Evolutionary conservation across 768 basidiomycete species (phyloP).

Genomic region (Leccinellum rugosiceps): DNA sequence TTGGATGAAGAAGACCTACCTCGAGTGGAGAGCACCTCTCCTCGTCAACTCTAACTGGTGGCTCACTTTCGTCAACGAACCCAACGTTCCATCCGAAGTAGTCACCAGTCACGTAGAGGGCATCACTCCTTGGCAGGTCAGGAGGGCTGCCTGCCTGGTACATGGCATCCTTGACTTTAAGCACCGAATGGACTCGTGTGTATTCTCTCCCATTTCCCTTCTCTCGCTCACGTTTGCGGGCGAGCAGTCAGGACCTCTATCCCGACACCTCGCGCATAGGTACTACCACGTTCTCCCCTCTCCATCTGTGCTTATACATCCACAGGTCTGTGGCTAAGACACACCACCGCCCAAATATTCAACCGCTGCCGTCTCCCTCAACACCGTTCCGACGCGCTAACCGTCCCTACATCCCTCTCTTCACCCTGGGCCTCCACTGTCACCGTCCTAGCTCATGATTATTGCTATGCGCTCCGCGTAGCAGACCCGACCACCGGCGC

Average conservation of each 20-base stretch:
- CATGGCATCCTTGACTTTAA: conserved; percentile 74
- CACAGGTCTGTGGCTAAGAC: conserved; percentile 62
- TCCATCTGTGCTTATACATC: not conserved
- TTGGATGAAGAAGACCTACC: conserved; percentile 86
- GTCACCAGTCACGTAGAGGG: conserved; percentile 27
- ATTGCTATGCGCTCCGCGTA: conserved; percentile 75
- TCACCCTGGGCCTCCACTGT: conserved; percentile 47
- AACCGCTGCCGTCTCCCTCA: conserved; percentile 76
- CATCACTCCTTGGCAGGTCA: conserved; percentile 79
- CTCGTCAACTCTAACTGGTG: conserved; percentile 96
- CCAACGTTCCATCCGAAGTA: conserved; percentile 47
- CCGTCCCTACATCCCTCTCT: conserved; percentile 41
- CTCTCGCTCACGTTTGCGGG: conserved; percentile 7
- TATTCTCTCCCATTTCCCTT: conserved; percentile 7
- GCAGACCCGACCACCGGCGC: conserved; percentile 32
- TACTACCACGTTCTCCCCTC: conserved; percentile 17
- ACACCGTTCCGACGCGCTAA: conserved; percentile 57
- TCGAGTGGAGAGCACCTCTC: conserved; percentile 82
- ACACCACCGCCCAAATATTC: conserved; percentile 63
- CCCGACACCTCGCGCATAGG: conserved; percentile 74
- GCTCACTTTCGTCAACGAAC: conserved; percentile 80
- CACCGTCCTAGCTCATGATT: conserved; percentile 70
- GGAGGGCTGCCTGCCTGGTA: conserved; percentile 79
- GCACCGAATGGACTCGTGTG: conserved; percentile 59
- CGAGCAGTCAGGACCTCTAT: conserved; percentile 59